Evolutionary conservation across 2,329 filamentous ascomycete species (phyloP), one percentile per base, ranked within the genome.

Genomic region (Colletotrichum sidae): DNA sequence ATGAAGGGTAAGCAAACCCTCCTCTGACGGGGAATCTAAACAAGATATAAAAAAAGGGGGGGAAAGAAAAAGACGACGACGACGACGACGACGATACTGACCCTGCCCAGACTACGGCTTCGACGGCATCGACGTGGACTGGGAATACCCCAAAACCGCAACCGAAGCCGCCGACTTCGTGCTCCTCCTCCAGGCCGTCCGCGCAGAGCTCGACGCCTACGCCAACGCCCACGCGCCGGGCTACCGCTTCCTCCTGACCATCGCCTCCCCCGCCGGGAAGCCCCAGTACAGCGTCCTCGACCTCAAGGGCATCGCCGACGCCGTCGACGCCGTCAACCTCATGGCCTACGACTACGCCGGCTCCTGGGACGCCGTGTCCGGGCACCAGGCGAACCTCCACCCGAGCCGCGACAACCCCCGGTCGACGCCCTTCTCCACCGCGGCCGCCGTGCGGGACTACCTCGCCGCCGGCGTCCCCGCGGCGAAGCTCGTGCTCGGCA

Each of bases 311-410:
- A 72, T 38, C 73, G 75, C 67, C 35, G 47, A 73, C 4, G 75
- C 82, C 5, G 73, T 88, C 11, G 86, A 89, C 72, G 81, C 81
- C 65, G 80, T 87, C 75, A 85, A 89, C 73, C 76, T 91, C 7
- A 93, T 93, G 90, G 86, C 88, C 1, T 94, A 93, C 72, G 91
- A 94, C 78, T 93, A 83, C 72, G 84, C 90, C 1, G 92, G 91
- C 4, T 85, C 84, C 8, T 96, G 90, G 90, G 86, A 88, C 70
- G 77, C 78, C 6, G 75, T 74, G 4, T 80, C 89, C 1, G 91
- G 88, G 1, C 92, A 96, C 77, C 84, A 90, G 71, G 88, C 92
- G 6, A 96, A 96, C 72, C 74, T 96, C 5, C 91, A 87, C 75
- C 74, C 82, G 4, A 88, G 85, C 51, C 71, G 75, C 1, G 70